Percentiles rank a stretch among this genome's conserved stretches.
These are phyloP conservation scores for Fusarium brevicatenulatum DNA, from an alignment of 2,329 filamentous ascomycete species.

Conservation along the genomic window DNA sequence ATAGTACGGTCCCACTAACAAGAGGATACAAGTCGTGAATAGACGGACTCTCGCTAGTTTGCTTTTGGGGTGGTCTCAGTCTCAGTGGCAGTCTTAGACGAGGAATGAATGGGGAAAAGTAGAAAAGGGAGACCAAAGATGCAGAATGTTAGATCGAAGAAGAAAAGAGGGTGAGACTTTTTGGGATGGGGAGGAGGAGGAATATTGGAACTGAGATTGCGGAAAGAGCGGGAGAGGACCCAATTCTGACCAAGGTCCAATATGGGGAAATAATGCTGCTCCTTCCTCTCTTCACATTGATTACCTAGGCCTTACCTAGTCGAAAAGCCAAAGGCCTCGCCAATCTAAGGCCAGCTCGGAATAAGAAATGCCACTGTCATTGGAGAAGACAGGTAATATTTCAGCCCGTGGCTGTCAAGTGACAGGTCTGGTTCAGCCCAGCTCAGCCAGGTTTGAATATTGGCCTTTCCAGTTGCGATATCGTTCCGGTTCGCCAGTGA, in stretches of 20 bases:
- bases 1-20: slow-evolving; percentile 16
- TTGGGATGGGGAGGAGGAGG: slow-evolving; percentile 6
- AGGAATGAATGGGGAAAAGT: slow-evolving; percentile 20
- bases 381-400: slow-evolving; percentile 13
- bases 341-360: slow-evolving; percentile 23
- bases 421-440: not conserved
- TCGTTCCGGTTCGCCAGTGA: slow-evolving; percentile 20
- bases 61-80: slow-evolving; percentile 24
- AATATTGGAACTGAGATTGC: slow-evolving; percentile 21
- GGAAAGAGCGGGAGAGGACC: slow-evolving; percentile 31
- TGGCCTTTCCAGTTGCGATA: slow-evolving; percentile 23
- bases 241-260: slow-evolving; percentile 26
- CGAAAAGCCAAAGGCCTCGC: slow-evolving; percentile 11
- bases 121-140: slow-evolving; percentile 3
- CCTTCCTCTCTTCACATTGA: slow-evolving; percentile 26
- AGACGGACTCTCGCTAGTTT: slow-evolving; percentile 10
- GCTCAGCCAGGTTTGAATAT: slow-evolving; percentile 10
- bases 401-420: not conserved
- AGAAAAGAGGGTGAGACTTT: slow-evolving; percentile 10
- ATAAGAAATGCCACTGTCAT: slow-evolving; percentile 15
- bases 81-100: slow-evolving; percentile 23
- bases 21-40: not conserved
- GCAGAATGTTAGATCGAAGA: slow-evolving; percentile 12
- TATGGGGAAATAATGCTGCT: slow-evolving; percentile 28
- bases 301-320: slow-evolving; percentile 13